Base-by-base conservation (phyloP, 768 basidiomycete genomes). In the Trametes sanguinea region DNA sequence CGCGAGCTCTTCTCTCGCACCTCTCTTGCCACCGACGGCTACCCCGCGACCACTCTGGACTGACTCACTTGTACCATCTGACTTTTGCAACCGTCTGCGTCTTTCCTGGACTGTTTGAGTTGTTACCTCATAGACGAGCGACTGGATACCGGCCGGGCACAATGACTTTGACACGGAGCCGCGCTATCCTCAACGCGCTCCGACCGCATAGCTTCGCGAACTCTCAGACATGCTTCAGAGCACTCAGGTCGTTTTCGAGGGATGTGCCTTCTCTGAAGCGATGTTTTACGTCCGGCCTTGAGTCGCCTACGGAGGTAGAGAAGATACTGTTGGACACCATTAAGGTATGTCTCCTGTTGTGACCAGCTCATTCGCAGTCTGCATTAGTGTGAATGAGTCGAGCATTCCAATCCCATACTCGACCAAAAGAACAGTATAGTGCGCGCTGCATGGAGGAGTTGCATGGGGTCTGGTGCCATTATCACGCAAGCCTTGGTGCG, bases 311-410 rank as follows among this genome's bases (percentile, higher is more conserved):
- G 5, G 53, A 54, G n/a, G 53, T 94, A 40, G 89, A 93, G 65
- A 85, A 86, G 67, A 76, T 91, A 39, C 76, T 94, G 22, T 71
- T 83, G 16, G 86, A 90, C 68, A 85, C 83, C 13, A 86, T 94
- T 76, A 91, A 86, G 79, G 92, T 88, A 65, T 33, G 73, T 68
- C 57, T 17, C 39, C 37, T 22, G 39, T 13, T 46, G 6, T 53
- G 45, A 43, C 35, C 6, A 37, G 35, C 35, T 37, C 35, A 6
- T 11, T 9, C 5, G 42, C 42, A 9, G 42, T 16, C 7, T 43
- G 42, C 42, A 43, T 43, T 5, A 22, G 22, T 22, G 22, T 22
- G 22, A 22, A 22, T 22, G 22, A 22, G 22, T 22, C 22, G 22
- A 22, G 22, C 22, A 22, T 22, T 22, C 22, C 22, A 22, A 22